phyloP scores from a whole-genome alignment of 495 filamentous ascomycete species.

The Tuber melanosporum region DNA sequence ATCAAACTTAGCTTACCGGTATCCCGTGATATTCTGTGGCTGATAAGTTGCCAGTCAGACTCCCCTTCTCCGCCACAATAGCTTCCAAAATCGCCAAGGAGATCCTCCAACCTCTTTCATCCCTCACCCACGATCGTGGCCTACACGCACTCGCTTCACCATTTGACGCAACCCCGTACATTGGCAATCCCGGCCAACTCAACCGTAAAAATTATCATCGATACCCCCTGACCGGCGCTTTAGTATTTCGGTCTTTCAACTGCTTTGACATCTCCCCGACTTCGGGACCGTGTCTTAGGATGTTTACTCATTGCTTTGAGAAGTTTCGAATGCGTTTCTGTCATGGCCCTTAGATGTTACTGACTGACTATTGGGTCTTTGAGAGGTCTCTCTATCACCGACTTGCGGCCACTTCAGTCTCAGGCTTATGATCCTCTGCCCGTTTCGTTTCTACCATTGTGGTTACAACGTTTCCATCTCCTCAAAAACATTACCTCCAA shows the following conservation, averaged over 20 bases:
- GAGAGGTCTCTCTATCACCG: background rate
- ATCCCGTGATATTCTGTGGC: background rate
- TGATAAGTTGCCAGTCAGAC: background rate
- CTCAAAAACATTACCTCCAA: background rate
- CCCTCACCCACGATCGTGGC: constrained; percentile 31
- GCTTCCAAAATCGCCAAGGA: constrained; percentile 2
- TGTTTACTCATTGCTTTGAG: background rate
- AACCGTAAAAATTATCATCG: background rate
- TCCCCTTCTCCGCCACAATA: background rate
- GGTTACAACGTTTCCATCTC: background rate
- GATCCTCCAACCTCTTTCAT: constrained; percentile 38
- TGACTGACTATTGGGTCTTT: background rate
- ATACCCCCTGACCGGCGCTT: background rate
- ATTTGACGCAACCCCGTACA: constrained; percentile 31
- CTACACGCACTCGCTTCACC: constrained; percentile 23
- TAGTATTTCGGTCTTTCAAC: background rate
- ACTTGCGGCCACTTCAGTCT: background rate
- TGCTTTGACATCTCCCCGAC: background rate
- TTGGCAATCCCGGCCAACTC: constrained; percentile 27
- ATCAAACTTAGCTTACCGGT: background rate
- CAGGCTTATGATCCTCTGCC: background rate
- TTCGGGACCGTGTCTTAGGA: background rate
- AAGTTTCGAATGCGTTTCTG: constrained; percentile 1
- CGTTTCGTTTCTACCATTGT: background rate
- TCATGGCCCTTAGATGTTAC: background rate